Evolutionary conservation across 345 rosid species (phyloP).

Genomic region (Hypericum androsaemum): DNA sequence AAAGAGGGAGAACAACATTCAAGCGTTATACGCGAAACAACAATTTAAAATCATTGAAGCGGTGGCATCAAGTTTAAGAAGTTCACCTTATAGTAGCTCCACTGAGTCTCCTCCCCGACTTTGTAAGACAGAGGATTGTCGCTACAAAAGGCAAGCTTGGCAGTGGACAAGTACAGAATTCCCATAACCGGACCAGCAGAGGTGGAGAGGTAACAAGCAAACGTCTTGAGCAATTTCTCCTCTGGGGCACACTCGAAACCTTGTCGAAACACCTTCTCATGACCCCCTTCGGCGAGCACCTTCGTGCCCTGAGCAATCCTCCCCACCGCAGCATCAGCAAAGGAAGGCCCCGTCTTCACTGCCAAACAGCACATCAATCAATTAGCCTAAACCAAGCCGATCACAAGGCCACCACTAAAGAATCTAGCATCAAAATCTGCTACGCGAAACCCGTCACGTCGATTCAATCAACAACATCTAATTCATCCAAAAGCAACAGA

Average conservation of each 20-base stretch:
- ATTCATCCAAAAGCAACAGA: too few relatives aligned
- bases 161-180: slow-evolving; percentile 4
- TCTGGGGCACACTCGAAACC: slow-evolving; percentile 3
- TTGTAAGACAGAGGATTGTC: slow-evolving; percentile 8
- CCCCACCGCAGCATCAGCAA: slow-evolving; percentile 10
- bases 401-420: too few relatives aligned
- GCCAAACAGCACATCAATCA: not conserved
- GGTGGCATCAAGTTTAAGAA: not conserved
- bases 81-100: slow-evolving; percentile 8
- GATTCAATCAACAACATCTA: too few relatives aligned
- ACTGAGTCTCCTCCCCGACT: slow-evolving; percentile 5
- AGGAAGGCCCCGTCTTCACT: slow-evolving; percentile 10
- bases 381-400: not conserved
- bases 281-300: slow-evolving; percentile 7
- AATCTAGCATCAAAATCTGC: too few relatives aligned
- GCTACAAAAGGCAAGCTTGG: slow-evolving; percentile 8
- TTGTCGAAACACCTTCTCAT: slow-evolving; percentile 8
- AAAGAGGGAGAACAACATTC: slow-evolving; percentile 1
- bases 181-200: slow-evolving; percentile 10
- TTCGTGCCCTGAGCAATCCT: slow-evolving; percentile 6
- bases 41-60: not conserved
- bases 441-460: not conserved
- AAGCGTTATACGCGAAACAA: not conserved
- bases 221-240: slow-evolving; percentile 3
- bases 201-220: slow-evolving; percentile 8